Evolutionary conservation across 768 basidiomycete genomes (phyloP).

Genomic region (Hygrophoropsis aurantiaca): DNA sequence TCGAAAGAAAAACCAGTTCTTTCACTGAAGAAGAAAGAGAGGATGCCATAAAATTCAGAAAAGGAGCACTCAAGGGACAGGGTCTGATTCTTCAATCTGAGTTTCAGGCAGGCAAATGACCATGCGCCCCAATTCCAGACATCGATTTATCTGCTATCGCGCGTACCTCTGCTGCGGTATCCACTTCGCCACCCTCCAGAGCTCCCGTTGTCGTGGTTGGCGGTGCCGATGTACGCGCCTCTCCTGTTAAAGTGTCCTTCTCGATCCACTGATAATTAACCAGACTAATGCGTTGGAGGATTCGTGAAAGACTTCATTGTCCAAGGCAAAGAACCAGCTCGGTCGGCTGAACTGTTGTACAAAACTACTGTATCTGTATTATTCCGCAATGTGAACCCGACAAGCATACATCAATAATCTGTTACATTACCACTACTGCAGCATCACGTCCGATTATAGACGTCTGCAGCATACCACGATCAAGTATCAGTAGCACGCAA

Average conservation of each 20-base stretch:
- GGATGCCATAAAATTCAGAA: constrained; percentile 66
- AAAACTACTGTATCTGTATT: too few relatives aligned
- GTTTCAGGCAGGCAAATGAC: not conserved
- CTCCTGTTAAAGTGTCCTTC: not conserved
- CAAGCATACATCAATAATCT: too few relatives aligned
- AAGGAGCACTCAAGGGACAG: constrained; percentile 65
- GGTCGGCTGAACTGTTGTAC: too few relatives aligned
- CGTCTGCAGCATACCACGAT: too few relatives aligned
- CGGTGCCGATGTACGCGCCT: constrained; percentile 19
- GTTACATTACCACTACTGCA: too few relatives aligned
- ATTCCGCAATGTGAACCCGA: too few relatives aligned
- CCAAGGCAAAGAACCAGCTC: too few relatives aligned
- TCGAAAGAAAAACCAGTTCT: constrained; percentile 40
- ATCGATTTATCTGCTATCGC: constrained; percentile 80
- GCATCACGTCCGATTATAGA: too few relatives aligned
- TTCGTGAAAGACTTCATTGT: too few relatives aligned
- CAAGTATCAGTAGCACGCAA: not conserved
- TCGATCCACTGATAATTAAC: not conserved
- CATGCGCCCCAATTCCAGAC: constrained; percentile 10
- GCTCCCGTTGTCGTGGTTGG: constrained; percentile 4
- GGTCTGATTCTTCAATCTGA: constrained; percentile 30
- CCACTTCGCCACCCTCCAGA: constrained; percentile 44
- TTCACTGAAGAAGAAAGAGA: constrained; percentile 65
- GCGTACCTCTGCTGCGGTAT: constrained; percentile 74
- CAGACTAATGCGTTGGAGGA: too few relatives aligned